Evolutionary conservation across 148 eudicot species (phyloP).

Genomic region (Silene uniflora): DNA sequence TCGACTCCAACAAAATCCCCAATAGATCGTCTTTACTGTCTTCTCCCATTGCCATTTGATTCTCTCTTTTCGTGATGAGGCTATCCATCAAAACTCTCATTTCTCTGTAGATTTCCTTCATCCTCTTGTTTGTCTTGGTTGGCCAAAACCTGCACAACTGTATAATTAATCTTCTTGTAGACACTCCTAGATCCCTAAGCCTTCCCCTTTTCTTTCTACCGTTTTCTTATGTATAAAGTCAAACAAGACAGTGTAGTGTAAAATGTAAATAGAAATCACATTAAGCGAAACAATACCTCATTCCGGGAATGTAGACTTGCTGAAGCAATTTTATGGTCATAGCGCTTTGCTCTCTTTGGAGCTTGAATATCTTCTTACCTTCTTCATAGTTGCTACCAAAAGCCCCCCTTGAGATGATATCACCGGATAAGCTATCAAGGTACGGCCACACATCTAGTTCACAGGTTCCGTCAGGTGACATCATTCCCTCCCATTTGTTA

Average conservation of each 20-base stretch:
- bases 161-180: neutral
- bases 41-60: constrained; percentile 26
- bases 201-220: neutral
- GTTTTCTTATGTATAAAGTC: neutral
- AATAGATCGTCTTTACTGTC: constrained; percentile 27
- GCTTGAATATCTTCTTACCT: constrained; percentile 29
- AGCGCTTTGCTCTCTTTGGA: constrained; percentile 29
- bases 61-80: constrained; percentile 31
- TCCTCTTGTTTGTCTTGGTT: constrained; percentile 32
- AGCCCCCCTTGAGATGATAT: constrained; percentile 35
- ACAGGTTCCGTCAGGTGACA: constrained; percentile 15
- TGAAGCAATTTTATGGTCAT: constrained; percentile 13
- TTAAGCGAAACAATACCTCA: constrained; percentile 20
- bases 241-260: neutral
- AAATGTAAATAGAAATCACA: neutral
- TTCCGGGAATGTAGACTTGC: constrained; percentile 32
- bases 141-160: constrained; percentile 28
- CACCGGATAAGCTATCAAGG: constrained; percentile 28
- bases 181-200: neutral
- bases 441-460: constrained; percentile 35
- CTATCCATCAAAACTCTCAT: constrained; percentile 26
- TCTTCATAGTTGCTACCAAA: constrained; percentile 34
- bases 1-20: constrained; percentile 32
- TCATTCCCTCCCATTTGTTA: constrained; percentile 29
- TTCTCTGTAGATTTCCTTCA: constrained; percentile 29